Conservation (phyloP, 2,329 filamentous ascomycete species). For the Monosporascus sp. region DNA sequence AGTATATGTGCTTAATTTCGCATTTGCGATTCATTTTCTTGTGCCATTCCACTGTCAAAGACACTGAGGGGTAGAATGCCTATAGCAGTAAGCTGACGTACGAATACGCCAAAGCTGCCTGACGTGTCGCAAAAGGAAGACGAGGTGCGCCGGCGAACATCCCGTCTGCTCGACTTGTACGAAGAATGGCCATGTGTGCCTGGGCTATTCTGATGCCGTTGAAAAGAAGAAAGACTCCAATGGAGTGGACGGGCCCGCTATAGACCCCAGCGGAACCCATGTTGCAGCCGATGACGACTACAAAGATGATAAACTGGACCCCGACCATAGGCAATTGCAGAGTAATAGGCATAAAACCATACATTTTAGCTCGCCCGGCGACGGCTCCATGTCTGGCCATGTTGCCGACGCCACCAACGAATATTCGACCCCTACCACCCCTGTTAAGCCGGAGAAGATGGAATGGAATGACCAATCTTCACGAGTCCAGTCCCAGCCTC, state of each 20-base stretch:
- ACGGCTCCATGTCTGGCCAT: slow-evolving; percentile 14
- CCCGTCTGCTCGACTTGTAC: slow-evolving; percentile 67
- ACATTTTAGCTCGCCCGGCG: slow-evolving; percentile 20
- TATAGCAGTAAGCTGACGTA: slow-evolving; percentile 14
- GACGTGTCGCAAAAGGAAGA: slow-evolving; percentile 72
- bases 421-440: slow-evolving; percentile 15
- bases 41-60: slow-evolving; percentile 4
- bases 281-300: slow-evolving; percentile 31
- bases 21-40: slow-evolving; percentile 2
- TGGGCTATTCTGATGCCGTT: slow-evolving; percentile 57
- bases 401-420: slow-evolving; percentile 20
- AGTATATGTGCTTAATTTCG: slow-evolving; percentile 2
- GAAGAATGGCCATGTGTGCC: slow-evolving; percentile 64
- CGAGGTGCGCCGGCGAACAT: slow-evolving; percentile 67
- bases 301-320: slow-evolving; percentile 26
- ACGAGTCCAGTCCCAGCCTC: slow-evolving; percentile 15
- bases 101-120: slow-evolving; percentile 46
- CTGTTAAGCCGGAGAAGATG: slow-evolving; percentile 23
- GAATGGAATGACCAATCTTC: slow-evolving; percentile 25
- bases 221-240: slow-evolving; percentile 38
- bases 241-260: slow-evolving; percentile 4
- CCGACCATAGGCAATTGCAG: slow-evolving; percentile 26
- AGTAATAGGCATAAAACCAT: slow-evolving; percentile 17
- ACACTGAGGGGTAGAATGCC: slow-evolving; percentile 2
- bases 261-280: slow-evolving; percentile 20